phyloP scores from a whole-genome alignment of 192 early-diverging fungal genomes.

The Backusella mclennaniae region DNA sequence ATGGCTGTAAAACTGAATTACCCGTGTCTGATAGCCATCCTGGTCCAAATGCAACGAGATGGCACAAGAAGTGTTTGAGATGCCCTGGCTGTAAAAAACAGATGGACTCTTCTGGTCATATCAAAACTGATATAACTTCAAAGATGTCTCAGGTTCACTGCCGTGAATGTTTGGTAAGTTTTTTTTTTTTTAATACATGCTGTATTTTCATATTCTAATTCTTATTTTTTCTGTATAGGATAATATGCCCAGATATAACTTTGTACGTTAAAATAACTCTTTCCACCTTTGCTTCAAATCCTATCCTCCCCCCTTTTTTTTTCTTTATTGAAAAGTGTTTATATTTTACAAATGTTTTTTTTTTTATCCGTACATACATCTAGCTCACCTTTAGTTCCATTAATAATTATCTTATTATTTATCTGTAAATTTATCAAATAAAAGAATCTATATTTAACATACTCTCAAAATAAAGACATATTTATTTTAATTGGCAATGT shows the following conservation, averaged over 20 bases:
- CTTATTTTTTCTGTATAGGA: not conserved
- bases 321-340: not conserved
- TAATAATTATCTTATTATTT: not conserved
- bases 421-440: not conserved
- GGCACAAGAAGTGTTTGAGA: slow-evolving; percentile 54
- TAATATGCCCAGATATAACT: not conserved
- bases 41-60: slow-evolving; percentile 47
- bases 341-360: not conserved
- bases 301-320: not conserved
- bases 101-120: slow-evolving; percentile 47
- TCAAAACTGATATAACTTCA: slow-evolving; percentile 28
- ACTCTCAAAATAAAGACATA: not conserved
- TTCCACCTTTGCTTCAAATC: not conserved
- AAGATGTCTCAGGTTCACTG: slow-evolving; percentile 37
- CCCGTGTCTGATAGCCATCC: slow-evolving; percentile 46
- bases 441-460: not conserved
- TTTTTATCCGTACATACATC: not conserved
- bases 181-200: not conserved
- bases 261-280: slow-evolving; percentile 5
- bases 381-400: not conserved
- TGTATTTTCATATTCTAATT: not conserved
- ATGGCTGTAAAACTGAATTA: slow-evolving; percentile 44
- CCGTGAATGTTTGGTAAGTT: slow-evolving; percentile 49
- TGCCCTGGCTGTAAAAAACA: slow-evolving; percentile 49
- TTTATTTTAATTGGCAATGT: not conserved